These are phyloP conservation scores for Staphylotrichum longicolle DNA, from an alignment of 495 filamentous ascomycete species.

Conservation along the genomic window DNA sequence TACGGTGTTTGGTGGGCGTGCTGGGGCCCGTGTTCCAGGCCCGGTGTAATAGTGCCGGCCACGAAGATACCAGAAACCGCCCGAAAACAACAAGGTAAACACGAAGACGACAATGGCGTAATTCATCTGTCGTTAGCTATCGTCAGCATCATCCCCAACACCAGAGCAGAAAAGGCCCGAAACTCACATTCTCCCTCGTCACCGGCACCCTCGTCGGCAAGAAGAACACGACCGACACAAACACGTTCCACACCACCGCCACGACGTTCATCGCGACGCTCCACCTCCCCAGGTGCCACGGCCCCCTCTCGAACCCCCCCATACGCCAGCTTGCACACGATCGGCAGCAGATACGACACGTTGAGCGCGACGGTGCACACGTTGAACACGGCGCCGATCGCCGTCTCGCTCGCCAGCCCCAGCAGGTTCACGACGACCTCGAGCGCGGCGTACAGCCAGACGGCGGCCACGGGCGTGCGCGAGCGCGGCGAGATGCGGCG, in stretches of 20 bases:
- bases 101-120: constrained; percentile 50
- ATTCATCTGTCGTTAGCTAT: constrained; percentile 35
- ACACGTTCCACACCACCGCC: constrained; percentile 58
- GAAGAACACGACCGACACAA: constrained; percentile 61
- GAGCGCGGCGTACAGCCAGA: constrained; percentile 57
- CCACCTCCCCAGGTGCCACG: constrained; percentile 57
- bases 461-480: constrained; percentile 58
- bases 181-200: constrained; percentile 40
- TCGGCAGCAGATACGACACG: constrained; percentile 60
- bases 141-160: constrained; percentile 8
- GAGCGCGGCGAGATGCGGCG: constrained; percentile 52
- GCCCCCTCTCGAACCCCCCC: constrained; percentile 57
- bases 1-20: background rate
- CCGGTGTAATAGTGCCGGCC: constrained; percentile 54
- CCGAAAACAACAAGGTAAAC: constrained; percentile 42
- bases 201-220: constrained; percentile 57
- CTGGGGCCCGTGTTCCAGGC: constrained; percentile 34
- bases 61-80: constrained; percentile 51
- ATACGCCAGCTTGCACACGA: constrained; percentile 59
- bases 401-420: constrained; percentile 59
- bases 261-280: constrained; percentile 49
- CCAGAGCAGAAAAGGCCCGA: constrained; percentile 14
- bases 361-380: constrained; percentile 63
- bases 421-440: constrained; percentile 62
- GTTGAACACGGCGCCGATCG: constrained; percentile 63